phyloP scores from a whole-genome alignment of 1,139 yeast species.

The Protomyces gravidus region DNA sequence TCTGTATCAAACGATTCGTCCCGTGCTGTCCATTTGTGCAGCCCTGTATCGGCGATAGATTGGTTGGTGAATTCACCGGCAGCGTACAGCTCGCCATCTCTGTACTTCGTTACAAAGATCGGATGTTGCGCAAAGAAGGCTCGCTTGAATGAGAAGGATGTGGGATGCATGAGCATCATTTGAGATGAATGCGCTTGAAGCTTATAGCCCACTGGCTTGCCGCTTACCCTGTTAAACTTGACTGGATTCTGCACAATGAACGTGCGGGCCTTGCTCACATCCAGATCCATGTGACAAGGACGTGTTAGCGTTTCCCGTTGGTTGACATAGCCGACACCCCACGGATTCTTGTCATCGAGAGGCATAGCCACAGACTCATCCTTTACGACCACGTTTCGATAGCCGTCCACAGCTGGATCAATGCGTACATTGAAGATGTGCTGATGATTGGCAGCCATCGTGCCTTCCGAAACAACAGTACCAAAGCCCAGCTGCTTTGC shows the following conservation, averaged over 20 bases:
- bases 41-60: conserved; percentile 11
- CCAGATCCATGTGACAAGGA: conserved; percentile 60
- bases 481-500: conserved; percentile 70
- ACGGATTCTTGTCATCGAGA: conserved; percentile 12
- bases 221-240: conserved; percentile 61
- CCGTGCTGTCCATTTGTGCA: conserved; percentile 17
- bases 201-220: conserved; percentile 70
- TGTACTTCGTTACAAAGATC: conserved; percentile 64
- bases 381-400: conserved; percentile 55
- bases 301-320: conserved; percentile 30
- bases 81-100: conserved; percentile 61
- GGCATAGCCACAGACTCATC: conserved; percentile 27
- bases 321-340: conserved; percentile 19
- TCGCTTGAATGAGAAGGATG: conserved; percentile 69
- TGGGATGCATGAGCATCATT: conserved; percentile 66
- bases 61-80: conserved; percentile 54
- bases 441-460: conserved; percentile 80
- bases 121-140: conserved; percentile 73
- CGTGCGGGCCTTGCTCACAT: conserved; percentile 60
- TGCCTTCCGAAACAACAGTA: conserved; percentile 71
- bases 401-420: conserved; percentile 78
- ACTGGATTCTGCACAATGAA: conserved; percentile 76
- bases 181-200: conserved; percentile 73
- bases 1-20: conserved; percentile 57
- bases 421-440: conserved; percentile 71